Conservation (phyloP, 2,329 filamentous ascomycete genomes). For the Sphaerulina musiva region DNA sequence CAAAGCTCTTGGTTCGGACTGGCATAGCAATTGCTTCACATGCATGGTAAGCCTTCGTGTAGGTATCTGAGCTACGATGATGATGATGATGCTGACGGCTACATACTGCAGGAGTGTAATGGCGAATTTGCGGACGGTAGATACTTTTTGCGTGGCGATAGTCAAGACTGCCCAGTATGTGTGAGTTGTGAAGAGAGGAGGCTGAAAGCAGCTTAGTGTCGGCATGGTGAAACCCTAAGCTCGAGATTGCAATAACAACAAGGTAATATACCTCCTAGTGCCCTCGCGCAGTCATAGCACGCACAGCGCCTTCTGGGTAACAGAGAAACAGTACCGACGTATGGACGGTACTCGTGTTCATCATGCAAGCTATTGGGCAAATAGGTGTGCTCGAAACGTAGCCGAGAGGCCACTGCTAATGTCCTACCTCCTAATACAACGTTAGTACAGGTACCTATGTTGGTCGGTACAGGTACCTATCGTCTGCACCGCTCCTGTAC, state of each 20-base stretch:
- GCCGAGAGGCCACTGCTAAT: no score
- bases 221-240: not conserved
- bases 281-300: no score
- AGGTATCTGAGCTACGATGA: not conserved
- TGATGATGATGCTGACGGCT: not conserved
- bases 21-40: constrained; percentile 88
- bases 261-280: no score
- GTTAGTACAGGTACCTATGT: not conserved
- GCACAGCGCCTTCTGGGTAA: no score
- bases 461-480: not conserved
- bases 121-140: constrained; percentile 55
- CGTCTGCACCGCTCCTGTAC: no score
- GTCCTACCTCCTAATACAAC: no score
- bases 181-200: constrained; percentile 56
- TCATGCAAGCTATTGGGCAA: no score
- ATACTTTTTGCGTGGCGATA: constrained; percentile 56
- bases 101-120: constrained; percentile 48
- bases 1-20: constrained; percentile 80
- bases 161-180: constrained; percentile 53
- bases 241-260: no score
- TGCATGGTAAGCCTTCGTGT: constrained; percentile 50
- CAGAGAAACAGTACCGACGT: no score
- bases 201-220: constrained; percentile 45
- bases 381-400: no score
- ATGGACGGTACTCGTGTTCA: no score